Conservation (phyloP, 805 yeast species). For the Blastobotrys peoriensis region DNA sequence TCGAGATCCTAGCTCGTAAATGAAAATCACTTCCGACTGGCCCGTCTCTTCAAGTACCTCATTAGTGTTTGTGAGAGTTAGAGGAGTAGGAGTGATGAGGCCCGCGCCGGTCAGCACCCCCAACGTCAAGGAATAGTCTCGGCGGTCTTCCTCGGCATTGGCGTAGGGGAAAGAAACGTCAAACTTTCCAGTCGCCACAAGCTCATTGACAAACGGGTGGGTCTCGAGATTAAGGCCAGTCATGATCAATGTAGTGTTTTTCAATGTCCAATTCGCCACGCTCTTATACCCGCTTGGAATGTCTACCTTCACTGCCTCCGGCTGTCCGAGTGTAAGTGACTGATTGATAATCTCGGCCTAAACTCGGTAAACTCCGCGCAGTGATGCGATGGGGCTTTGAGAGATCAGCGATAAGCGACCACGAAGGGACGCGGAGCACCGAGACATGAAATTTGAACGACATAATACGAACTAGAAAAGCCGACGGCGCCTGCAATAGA, state of each 20-base stretch:
- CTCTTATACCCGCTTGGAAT: too few relatives aligned
- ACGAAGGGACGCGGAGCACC: too few relatives aligned
- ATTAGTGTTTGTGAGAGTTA: slow-evolving; percentile 16
- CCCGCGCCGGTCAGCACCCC: slow-evolving; percentile 19
- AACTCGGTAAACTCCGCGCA: too few relatives aligned
- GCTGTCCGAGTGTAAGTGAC: too few relatives aligned
- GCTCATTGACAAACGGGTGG: slow-evolving; percentile 21
- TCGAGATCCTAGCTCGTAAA: slow-evolving; percentile 64
- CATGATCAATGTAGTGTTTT: background rate
- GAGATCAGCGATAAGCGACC: too few relatives aligned
- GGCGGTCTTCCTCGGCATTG: slow-evolving; percentile 11
- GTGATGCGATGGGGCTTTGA: too few relatives aligned
- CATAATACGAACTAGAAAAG: too few relatives aligned
- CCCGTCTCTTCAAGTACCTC: slow-evolving; percentile 14
- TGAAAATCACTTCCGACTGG: slow-evolving; percentile 45
- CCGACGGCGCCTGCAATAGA: too few relatives aligned
- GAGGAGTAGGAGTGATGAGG: slow-evolving; percentile 20
- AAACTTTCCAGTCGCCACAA: slow-evolving; percentile 16
- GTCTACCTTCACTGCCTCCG: too few relatives aligned
- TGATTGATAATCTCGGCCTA: too few relatives aligned
- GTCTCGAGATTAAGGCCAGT: background rate
- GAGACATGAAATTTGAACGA: too few relatives aligned
- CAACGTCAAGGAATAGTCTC: slow-evolving; percentile 20
- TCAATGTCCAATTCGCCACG: too few relatives aligned
- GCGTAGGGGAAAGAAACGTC: slow-evolving; percentile 16